Percentiles rank a stretch among this genome's conserved stretches.
These are phyloP conservation scores for Exophiala lecanii-corni DNA, from an alignment of 2,329 filamentous ascomycete species.

Conservation along the genomic window DNA sequence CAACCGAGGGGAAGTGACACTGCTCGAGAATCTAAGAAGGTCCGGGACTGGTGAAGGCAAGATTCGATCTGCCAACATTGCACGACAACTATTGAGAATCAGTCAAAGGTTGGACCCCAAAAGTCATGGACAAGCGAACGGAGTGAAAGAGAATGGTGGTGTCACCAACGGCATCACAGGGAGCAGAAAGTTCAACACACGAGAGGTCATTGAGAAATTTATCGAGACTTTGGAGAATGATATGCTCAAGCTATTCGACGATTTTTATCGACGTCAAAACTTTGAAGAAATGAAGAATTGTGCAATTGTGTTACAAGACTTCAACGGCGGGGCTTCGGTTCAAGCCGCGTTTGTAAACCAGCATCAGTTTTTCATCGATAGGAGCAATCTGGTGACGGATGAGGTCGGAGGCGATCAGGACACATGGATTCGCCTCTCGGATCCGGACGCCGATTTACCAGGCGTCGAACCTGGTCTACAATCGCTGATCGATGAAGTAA, in stretches of 20 bases:
- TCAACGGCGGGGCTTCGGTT: conserved; percentile 91
- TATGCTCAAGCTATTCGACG: conserved; percentile 90
- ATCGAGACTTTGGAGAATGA: conserved; percentile 94
- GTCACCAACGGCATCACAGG: conserved; percentile 48
- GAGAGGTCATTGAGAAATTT: conserved; percentile 93
- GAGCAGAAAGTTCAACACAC: conserved; percentile 57
- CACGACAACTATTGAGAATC: conserved; percentile 87
- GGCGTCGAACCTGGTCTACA: conserved; percentile 89
- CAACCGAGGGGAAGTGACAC: conserved; percentile 78
- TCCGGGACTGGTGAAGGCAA: conserved; percentile 86
- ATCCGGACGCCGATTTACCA: conserved; percentile 87
- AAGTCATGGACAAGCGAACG: conserved; percentile 59
- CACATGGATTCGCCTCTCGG: conserved; percentile 86
- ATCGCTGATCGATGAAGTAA: conserved; percentile 88
- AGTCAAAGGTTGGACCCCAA: conserved; percentile 81
- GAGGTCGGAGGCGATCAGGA: conserved; percentile 62
- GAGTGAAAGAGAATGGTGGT: conserved; percentile 35
- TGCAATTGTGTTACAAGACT: conserved; percentile 87
- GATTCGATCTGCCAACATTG: conserved; percentile 88
- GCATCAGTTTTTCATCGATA: conserved; percentile 98
- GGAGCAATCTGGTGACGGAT: conserved; percentile 84
- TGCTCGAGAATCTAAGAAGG: conserved; percentile 81
- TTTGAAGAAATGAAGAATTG: conserved; percentile 99
- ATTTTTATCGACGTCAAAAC: conserved; percentile 90
- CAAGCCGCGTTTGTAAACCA: conserved; percentile 97